These are phyloP conservation scores for Myrica gale DNA, from an alignment of 306 rosid species.

Conservation along the genomic window DNA sequence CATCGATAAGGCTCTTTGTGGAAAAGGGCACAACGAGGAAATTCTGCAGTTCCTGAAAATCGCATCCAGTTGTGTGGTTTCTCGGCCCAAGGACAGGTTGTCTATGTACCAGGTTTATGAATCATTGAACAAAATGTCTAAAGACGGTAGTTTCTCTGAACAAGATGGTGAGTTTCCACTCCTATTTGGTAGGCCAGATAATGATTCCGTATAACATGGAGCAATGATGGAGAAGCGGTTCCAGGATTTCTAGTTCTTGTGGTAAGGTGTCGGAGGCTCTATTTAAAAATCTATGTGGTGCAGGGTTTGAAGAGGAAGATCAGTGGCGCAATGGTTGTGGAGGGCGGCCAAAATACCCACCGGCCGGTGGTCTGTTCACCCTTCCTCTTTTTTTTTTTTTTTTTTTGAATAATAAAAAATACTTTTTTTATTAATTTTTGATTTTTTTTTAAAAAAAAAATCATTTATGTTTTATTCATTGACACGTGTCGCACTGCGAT, in stretches of 20 bases:
- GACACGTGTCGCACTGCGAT: too few relatives aligned
- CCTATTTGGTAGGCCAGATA: conserved; percentile 64
- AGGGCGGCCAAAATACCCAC: too few relatives aligned
- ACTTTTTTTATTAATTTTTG: too few relatives aligned
- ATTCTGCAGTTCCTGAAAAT: conserved; percentile 71
- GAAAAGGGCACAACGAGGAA: conserved; percentile 76
- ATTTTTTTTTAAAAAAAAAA: too few relatives aligned
- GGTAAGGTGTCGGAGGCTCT: conserved; percentile 50
- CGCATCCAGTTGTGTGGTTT: conserved; percentile 61
- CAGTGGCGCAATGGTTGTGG: too few relatives aligned
- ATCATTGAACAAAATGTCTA: conserved; percentile 53
- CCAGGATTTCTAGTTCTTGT: conserved; percentile 35
- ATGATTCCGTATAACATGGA: conserved; percentile 31
- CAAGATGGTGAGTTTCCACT: conserved; percentile 84
- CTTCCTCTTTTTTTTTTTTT: too few relatives aligned
- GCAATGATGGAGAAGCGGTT: conserved; percentile 24
- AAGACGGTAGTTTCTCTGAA: conserved; percentile 62
- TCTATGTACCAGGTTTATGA: conserved; percentile 94
- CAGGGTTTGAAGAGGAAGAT: too few relatives aligned
- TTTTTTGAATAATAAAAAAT: too few relatives aligned
- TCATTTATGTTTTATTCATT: too few relatives aligned
- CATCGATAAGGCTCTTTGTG: conserved; percentile 55
- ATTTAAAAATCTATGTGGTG: too few relatives aligned
- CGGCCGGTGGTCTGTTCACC: too few relatives aligned
- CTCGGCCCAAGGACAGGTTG: conserved; percentile 85